These are phyloP conservation scores for Lactarius hengduanensis DNA, from an alignment of 768 basidiomycete species.

Conservation along the genomic window DNA sequence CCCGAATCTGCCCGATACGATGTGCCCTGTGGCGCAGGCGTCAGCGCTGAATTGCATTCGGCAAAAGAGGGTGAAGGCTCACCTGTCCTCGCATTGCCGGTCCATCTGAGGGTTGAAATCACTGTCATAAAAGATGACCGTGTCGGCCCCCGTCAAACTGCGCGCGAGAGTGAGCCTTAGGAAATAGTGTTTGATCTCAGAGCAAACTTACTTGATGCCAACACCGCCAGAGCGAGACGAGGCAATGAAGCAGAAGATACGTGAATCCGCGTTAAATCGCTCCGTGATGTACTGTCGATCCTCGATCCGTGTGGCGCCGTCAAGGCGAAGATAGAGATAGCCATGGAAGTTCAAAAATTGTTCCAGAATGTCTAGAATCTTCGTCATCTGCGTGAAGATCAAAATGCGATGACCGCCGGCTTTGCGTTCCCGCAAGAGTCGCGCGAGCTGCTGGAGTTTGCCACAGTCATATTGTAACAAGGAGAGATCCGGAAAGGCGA, in stretches of 20 bases:
- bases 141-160: conserved; percentile 85
- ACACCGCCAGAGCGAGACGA: conserved; percentile 80
- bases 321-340: conserved; percentile 89
- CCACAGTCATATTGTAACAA: conserved; percentile 95
- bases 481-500: conserved; percentile 89
- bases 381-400: conserved; percentile 98
- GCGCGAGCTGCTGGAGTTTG: conserved; percentile 84
- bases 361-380: conserved; percentile 90
- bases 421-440: conserved; percentile 78
- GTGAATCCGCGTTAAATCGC: conserved; percentile 74
- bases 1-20: conserved; percentile 96
- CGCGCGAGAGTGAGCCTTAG: conserved; percentile 28
- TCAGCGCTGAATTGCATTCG: conserved; percentile 13
- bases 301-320: conserved; percentile 94
- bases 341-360: conserved; percentile 91
- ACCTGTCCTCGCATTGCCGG: conserved; percentile 92
- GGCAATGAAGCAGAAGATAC: conserved; percentile 87
- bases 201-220: conserved; percentile 82
- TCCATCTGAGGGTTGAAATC: conserved; percentile 99
- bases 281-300: conserved; percentile 91
- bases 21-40: conserved; percentile 63
- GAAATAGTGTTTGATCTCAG: background rate
- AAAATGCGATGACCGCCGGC: conserved; percentile 85
- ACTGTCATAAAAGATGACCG: conserved; percentile 96
- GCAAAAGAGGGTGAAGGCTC: conserved; percentile 29